Conservation (phyloP, 495 filamentous ascomycete species). For the Tuber aestivum region DNA sequence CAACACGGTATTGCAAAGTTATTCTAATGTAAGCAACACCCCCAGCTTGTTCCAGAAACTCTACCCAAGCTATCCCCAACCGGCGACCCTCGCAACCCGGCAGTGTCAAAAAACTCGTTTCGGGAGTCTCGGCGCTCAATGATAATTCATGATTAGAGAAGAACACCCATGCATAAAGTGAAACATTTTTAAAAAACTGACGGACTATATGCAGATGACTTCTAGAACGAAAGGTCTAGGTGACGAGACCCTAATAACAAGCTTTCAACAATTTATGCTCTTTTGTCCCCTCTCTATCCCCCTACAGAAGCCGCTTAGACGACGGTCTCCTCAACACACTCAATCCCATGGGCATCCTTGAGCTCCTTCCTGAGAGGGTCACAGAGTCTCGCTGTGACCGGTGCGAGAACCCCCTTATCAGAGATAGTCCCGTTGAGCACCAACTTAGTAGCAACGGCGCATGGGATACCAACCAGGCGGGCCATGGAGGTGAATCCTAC, state of each 20-base stretch:
- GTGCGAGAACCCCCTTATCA: constrained; percentile 74
- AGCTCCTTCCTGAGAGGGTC: constrained; percentile 65
- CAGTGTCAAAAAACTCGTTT: background rate
- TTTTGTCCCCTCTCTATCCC: background rate
- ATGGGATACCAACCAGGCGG: constrained; percentile 67
- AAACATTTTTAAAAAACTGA: background rate
- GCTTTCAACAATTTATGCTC: background rate
- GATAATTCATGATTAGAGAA: background rate
- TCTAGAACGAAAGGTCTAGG: background rate
- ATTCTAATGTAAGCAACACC: background rate
- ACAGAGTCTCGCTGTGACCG: constrained; percentile 68
- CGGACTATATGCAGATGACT: background rate
- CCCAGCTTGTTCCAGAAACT: background rate
- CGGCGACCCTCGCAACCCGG: background rate
- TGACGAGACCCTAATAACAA: background rate
- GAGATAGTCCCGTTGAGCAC: constrained; percentile 75
- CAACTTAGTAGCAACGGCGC: constrained; percentile 64
- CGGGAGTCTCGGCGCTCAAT: background rate
- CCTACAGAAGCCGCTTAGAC: constrained; percentile 8
- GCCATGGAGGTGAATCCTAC: constrained; percentile 86
- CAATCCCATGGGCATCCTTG: constrained; percentile 57
- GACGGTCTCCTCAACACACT: constrained; percentile 49
- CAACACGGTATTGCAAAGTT: background rate
- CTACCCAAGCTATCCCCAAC: background rate
- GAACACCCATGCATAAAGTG: background rate